Percentiles rank a stretch among this genome's conserved stretches.
Evolutionary conservation across 2,329 filamentous ascomycete genomes (phyloP).

Genomic region (Paecilomyces sp.): DNA sequence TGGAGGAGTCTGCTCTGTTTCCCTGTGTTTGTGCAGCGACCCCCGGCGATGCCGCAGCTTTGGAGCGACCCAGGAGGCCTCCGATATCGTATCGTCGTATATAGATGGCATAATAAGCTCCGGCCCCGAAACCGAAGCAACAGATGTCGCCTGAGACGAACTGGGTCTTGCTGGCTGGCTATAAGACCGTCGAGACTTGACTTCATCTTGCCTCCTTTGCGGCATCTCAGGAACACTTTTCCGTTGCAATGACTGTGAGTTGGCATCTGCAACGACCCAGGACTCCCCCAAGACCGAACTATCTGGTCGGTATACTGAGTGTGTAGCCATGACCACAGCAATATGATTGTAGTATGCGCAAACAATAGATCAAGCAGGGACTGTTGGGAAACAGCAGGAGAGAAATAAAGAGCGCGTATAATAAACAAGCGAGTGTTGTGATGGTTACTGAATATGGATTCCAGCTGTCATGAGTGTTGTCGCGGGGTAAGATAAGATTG

Average conservation of each 20-base stretch:
- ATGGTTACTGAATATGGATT: background rate
- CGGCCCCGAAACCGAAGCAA: conserved; percentile 24
- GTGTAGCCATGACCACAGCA: background rate
- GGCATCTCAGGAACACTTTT: conserved; percentile 10
- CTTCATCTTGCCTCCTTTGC: conserved; percentile 1
- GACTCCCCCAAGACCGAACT: conserved; percentile 25
- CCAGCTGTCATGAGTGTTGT: background rate
- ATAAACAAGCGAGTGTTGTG: background rate
- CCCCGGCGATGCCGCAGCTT: conserved; percentile 12
- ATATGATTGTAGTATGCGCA: background rate
- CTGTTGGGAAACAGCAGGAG: background rate
- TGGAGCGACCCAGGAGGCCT: conserved; percentile 27
- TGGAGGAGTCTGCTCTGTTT: conserved; percentile 3
- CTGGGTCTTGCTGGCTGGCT: conserved; percentile 5
- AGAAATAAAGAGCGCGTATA: background rate
- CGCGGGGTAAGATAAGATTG: background rate
- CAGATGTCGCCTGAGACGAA: conserved; percentile 16
- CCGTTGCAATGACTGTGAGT: background rate
- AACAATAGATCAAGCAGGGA: background rate
- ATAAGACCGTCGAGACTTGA: conserved; percentile 5
- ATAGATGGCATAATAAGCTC: conserved; percentile 36
- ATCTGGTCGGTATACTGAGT: background rate
- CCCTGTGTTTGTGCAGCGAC: conserved; percentile 13
- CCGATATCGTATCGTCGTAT: conserved; percentile 23
- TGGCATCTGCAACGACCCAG: conserved; percentile 25